Conservation (phyloP, 139 green algal genomes). For the Bryopsis sp. region DNA sequence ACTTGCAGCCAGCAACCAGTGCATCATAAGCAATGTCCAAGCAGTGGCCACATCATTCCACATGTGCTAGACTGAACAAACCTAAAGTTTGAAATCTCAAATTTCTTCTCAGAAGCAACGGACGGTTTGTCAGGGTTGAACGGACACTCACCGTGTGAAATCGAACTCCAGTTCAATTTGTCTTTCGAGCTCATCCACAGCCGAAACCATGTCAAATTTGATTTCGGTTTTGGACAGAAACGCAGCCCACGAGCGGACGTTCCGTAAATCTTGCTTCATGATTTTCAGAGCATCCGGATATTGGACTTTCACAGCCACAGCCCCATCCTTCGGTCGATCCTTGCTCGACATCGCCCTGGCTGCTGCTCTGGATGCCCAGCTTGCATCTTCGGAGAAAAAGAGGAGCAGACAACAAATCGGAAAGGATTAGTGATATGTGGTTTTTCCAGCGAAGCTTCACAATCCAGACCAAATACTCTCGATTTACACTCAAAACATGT, state of each 20-base stretch:
- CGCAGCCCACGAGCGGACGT: slow-evolving; percentile 54
- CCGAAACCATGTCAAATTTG: slow-evolving; percentile 82
- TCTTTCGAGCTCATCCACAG: slow-evolving; percentile 78
- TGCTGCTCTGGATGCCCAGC: slow-evolving; percentile 13
- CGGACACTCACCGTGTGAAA: slow-evolving; percentile 49
- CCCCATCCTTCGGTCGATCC: slow-evolving; percentile 37
- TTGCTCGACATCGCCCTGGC: slow-evolving; percentile 3
- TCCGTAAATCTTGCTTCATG: slow-evolving; percentile 76
- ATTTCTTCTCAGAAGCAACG: too few relatives aligned
- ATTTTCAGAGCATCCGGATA: slow-evolving; percentile 65
- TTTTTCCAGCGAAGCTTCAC: neutral
- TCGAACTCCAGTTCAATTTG: slow-evolving; percentile 88
- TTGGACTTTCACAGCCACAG: slow-evolving; percentile 87
- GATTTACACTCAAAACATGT: too few relatives aligned
- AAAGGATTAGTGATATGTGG: too few relatives aligned
- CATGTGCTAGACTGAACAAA: neutral
- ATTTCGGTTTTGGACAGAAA: slow-evolving; percentile 82
- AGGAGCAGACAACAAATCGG: slow-evolving; percentile 1
- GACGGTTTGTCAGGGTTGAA: too few relatives aligned
- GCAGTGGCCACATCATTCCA: neutral
- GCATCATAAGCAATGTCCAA: too few relatives aligned
- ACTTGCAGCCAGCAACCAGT: too few relatives aligned
- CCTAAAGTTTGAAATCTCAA: neutral
- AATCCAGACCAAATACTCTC: neutral
- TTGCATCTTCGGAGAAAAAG: too few relatives aligned